Conservation (phyloP, 495 filamentous ascomycete species). For the Lichenothelia convexa region DNA sequence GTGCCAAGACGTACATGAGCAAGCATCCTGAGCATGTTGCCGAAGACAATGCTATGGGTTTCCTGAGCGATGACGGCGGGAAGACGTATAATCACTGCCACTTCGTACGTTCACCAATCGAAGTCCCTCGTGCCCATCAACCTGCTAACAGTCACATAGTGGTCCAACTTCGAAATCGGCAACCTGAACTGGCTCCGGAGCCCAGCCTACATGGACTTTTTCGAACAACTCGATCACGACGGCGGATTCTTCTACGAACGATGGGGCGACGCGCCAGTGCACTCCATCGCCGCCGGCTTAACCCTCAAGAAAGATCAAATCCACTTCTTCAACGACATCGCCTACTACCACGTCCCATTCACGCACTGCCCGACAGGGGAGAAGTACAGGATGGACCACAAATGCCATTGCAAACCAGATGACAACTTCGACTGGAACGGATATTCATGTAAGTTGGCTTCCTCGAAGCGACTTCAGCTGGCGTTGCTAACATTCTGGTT, state of each 20-base stretch:
- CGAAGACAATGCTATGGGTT: constrained; percentile 70
- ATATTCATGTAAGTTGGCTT: constrained; percentile 59
- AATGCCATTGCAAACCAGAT: constrained; percentile 84
- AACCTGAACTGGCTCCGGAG: constrained; percentile 40
- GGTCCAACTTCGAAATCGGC: constrained; percentile 47
- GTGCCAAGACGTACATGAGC: constrained; percentile 76
- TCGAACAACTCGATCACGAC: constrained; percentile 35
- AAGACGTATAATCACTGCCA: constrained; percentile 85
- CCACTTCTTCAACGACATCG: constrained; percentile 98
- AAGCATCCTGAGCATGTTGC: constrained; percentile 74
- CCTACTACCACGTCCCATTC: constrained; percentile 96
- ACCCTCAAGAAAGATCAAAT: constrained; percentile 81
- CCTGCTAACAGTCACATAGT: constrained; percentile 10
- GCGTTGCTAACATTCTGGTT: neutral
- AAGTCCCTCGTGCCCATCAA: neutral
- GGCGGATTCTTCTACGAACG: constrained; percentile 46
- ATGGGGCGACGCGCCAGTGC: constrained; percentile 48
- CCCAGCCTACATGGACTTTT: constrained; percentile 36
- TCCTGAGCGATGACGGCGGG: constrained; percentile 79
- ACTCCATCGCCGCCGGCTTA: constrained; percentile 77
- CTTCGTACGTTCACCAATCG: constrained; percentile 50
- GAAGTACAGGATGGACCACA: constrained; percentile 55
- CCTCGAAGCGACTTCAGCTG: neutral
- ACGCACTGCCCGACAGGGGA: constrained; percentile 91
- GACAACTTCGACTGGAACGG: constrained; percentile 99